Percentiles rank a stretch among this genome's conserved stretches.
Conservation (phyloP, 73 alveolate species). For the Uronychia setigera region DNA sequence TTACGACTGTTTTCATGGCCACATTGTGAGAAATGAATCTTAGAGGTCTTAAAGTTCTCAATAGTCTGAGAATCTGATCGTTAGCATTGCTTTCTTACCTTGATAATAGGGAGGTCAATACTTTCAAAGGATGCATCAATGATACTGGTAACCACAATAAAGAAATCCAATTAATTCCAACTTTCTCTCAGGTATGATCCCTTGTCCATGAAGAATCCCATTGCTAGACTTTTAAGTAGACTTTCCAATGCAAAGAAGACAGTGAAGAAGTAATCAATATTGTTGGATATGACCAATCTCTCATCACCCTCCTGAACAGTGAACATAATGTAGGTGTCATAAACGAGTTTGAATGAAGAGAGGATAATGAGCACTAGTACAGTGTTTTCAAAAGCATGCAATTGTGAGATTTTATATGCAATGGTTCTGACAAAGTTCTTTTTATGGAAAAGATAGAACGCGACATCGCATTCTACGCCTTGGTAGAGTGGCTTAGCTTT, state of each 20-base stretch:
- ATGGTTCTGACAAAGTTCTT: constrained; percentile 24
- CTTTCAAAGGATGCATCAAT: constrained; percentile 80
- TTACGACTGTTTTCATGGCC: constrained; percentile 86
- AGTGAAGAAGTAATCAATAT: constrained; percentile 62
- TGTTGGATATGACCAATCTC: constrained; percentile 9
- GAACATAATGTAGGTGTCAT: constrained; percentile 39
- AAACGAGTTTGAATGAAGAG: constrained; percentile 46
- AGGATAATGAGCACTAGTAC: constrained; percentile 40
- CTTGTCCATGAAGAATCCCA: constrained; percentile 81
- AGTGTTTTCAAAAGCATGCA: constrained; percentile 29
- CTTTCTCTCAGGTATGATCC: constrained; percentile 87
- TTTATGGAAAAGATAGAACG: constrained; percentile 43
- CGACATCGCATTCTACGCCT: constrained; percentile 31
- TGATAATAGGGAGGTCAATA: constrained; percentile 60
- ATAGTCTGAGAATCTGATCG: constrained; percentile 75
- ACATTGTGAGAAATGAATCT: constrained; percentile 92
- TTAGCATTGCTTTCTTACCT: constrained; percentile 31
- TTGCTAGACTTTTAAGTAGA: constrained; percentile 71
- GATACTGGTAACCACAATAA: constrained; percentile 84
- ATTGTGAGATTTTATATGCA: constrained; percentile 32
- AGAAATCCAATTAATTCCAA: constrained; percentile 95
- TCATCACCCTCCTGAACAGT: background rate
- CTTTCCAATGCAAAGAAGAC: constrained; percentile 75
- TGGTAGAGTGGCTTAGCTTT: constrained; percentile 24
- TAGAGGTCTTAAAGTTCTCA: constrained; percentile 93